phyloP scores from a whole-genome alignment of 805 yeast species.

The Phaffomyces opuntiae region DNA sequence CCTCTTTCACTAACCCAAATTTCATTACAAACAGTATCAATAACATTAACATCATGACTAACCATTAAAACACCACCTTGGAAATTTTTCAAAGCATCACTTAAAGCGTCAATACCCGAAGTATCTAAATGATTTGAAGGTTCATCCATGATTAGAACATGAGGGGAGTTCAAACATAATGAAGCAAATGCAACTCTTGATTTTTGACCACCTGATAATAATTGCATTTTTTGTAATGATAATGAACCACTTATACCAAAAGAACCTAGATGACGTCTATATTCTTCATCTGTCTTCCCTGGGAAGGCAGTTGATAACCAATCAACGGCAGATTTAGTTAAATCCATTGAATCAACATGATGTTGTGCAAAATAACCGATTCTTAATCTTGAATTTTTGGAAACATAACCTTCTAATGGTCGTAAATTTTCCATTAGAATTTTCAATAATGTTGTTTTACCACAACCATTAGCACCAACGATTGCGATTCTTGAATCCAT shows the following conservation, averaged over 20 bases:
- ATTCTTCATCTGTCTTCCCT: slow-evolving; percentile 93
- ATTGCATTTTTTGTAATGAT: slow-evolving; percentile 84
- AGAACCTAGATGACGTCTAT: slow-evolving; percentile 92
- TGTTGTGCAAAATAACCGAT: slow-evolving; percentile 98
- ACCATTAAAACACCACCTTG: slow-evolving; percentile 97
- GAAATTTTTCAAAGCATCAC: slow-evolving; percentile 81
- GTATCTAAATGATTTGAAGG: slow-evolving; percentile 99
- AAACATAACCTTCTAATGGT: slow-evolving; percentile 74
- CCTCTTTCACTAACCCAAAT: slow-evolving; percentile 94
- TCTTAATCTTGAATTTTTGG: slow-evolving; percentile 78
- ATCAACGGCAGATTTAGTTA: slow-evolving; percentile 75
- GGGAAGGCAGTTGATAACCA: slow-evolving; percentile 91
- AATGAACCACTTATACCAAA: slow-evolving; percentile 95
- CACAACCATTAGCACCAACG: slow-evolving; percentile 99
- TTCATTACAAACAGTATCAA: slow-evolving; percentile 82
- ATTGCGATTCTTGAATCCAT: slow-evolving; percentile 93
- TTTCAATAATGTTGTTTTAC: slow-evolving; percentile 93
- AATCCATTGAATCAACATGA: slow-evolving; percentile 96
- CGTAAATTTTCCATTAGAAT: slow-evolving; percentile 69
- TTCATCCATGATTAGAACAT: slow-evolving; percentile 87
- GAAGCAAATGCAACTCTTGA: slow-evolving; percentile 98
- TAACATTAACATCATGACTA: slow-evolving; percentile 92
- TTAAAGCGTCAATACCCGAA: slow-evolving; percentile 91
- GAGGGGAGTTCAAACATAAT: slow-evolving; percentile 83
- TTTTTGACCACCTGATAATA: slow-evolving; percentile 96